Base-by-base conservation (phyloP, 1,284 basidiomycete genomes). In the Gymnopus androsaceus region DNA sequence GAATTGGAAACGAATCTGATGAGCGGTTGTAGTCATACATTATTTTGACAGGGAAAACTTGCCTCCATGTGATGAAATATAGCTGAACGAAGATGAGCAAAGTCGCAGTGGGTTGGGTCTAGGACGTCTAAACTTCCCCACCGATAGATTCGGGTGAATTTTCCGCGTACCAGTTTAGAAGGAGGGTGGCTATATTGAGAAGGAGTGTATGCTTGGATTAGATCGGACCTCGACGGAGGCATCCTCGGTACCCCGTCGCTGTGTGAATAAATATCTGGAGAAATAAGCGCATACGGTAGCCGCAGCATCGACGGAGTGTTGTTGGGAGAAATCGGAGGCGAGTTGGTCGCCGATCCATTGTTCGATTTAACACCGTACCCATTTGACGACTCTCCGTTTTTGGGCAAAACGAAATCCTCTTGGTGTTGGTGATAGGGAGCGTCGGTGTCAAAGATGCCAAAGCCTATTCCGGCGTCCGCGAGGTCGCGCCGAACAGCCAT, bases 31-130 rank as follows among this genome's bases (percentile, higher is more conserved):
- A 57, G 55, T 57, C 54, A 56, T 65, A 48, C 46, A 61, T 57
- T 62, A 59, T 27, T 46, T 46, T 31, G 54, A 58, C 59, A 59
- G 49, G 63, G 57, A 34, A n/a, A n/a, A 66, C 77, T 67, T 75
- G 89, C 88, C 81, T 87, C 82, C 87, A 90, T 90, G 69, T 90
- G 88, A 69, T 88, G 85, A 69, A 90, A 90, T 61, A 93, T 82
- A 46, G 88, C 88, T 38, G 77, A 76, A 58, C 89, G 83, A 55
- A 93, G 79, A 47, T 83, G 72, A 42, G 87, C 66, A 69, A 92
- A 93, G 69, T 93, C 90, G 65, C 85, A 87, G 66, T 93, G 91
- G 51, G 69, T 80, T 34, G 79, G 78, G 68, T 93, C 88, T 64
- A 92, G 76, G 49, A 90, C 85, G 69, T 93, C 88, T 63, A 92